A percentile compares a stretch with the other conserved stretches of the same genome.
Conservation (phyloP, 140 eudicot species). For the Bidens hawaiensis region DNA sequence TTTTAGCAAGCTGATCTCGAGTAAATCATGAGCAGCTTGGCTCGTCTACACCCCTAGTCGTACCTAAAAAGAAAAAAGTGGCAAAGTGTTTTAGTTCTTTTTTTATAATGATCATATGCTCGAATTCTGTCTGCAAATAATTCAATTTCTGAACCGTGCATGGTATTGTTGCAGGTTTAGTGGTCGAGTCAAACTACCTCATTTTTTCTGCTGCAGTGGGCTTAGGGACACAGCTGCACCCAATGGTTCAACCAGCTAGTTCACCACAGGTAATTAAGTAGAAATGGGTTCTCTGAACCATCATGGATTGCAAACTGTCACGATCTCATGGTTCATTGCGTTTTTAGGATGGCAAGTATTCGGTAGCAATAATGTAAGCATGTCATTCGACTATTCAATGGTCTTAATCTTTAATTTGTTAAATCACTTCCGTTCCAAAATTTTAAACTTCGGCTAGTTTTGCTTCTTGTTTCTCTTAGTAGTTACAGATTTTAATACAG, state of each 20-base stretch:
- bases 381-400: neutral
- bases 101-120: neutral
- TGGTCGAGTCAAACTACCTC: slow-evolving; percentile 91
- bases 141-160: neutral
- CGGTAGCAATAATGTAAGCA: neutral
- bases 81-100: neutral
- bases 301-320: neutral
- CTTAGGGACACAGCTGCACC: slow-evolving; percentile 54
- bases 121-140: neutral
- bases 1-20: too few species aligned
- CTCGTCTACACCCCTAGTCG: too few species aligned
- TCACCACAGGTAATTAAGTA: slow-evolving; percentile 18
- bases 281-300: neutral
- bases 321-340: neutral
- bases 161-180: slow-evolving; percentile 50
- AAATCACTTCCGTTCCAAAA: too few species aligned
- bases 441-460: too few species aligned
- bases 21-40: too few species aligned
- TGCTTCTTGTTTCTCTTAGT: neutral
- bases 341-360: slow-evolving; percentile 1
- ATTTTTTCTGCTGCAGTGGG: slow-evolving; percentile 95
- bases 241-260: slow-evolving; percentile 29
- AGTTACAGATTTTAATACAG: neutral
- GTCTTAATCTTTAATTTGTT: neutral
- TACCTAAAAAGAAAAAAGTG: neutral